Evolutionary conservation across 1,139 yeast genomes (phyloP), one percentile per base, ranked within the genome.

Genomic region (Hyphopichia burtonii): DNA sequence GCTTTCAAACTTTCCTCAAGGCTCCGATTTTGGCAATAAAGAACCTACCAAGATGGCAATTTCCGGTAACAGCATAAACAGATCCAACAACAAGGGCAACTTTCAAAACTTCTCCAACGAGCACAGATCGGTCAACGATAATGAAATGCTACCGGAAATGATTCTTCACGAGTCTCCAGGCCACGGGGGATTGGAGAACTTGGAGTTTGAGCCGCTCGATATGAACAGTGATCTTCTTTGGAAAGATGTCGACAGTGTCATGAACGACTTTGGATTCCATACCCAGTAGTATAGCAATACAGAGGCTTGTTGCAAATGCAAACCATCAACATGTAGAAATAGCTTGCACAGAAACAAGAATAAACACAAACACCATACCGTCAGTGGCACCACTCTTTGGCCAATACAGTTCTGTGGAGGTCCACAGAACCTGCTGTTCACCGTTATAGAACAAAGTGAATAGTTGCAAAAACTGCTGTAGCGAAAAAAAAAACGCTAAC

Each of bases 191-290:
- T 49, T 66, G 28, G 69, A 63, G 36, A 63, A 58, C 41, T 53
- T 69, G 36, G 74, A 68, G 40, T 48, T 65, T 42, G 67, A 60
- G 39, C 52, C 56, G 15, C 57, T 70, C 41, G 76, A 70, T 40
- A 52, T 66, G 45, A 65, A 62, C 44, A 80, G 83, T 31, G 96
- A 86, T 44, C 64, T 83, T 53, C 76, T 89, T 12, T 89, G 96
- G 91, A 86, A 85, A 56, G 96, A 91, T 56, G 95, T 91, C 20
- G 96, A 89, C 50, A 74, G 87, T 41, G 87, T 91, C 45, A 89
- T 91, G 96, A 87, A 87, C 53, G 96, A 90, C 57, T 90, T 90
- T 66, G 98, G 97, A 10, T 90, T 91, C 68, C 88, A 86, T 41
- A 72, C 79, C 4, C 72, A 66, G 39, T 71, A 20, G 23, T 20